Percentiles rank a stretch among this genome's conserved stretches.
phyloP scores from a whole-genome alignment of 768 basidiomycete species.

The Lactarius tabidus region DNA sequence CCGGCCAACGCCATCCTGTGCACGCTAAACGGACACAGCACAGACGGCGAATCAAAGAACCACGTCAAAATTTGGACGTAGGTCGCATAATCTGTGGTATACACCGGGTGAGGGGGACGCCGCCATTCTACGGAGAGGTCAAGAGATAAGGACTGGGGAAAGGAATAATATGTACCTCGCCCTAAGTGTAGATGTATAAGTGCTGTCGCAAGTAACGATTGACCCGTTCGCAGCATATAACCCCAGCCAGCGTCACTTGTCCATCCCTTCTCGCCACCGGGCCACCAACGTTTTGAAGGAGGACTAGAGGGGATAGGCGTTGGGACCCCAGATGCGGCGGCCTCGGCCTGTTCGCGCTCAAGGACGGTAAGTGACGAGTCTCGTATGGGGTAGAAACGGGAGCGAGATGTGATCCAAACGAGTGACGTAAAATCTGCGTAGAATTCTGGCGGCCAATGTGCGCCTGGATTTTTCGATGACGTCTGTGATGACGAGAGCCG shows the following conservation, averaged over 20 bases:
- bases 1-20: slow-evolving; percentile 95
- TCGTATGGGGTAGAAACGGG: slow-evolving; percentile 77
- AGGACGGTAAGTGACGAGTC: slow-evolving; percentile 50
- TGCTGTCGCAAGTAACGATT: slow-evolving; percentile 77
- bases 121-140: slow-evolving; percentile 85
- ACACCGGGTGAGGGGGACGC: slow-evolving; percentile 56
- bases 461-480: slow-evolving; percentile 29
- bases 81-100: slow-evolving; percentile 65
- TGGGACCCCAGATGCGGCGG: slow-evolving; percentile 1
- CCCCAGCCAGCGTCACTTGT: slow-evolving; percentile 87
- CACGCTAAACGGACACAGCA: slow-evolving; percentile 86
- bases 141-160: slow-evolving; percentile 9
- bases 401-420: slow-evolving; percentile 91
- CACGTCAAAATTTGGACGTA: slow-evolving; percentile 91
- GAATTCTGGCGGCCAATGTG: slow-evolving; percentile 71
- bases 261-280: slow-evolving; percentile 70
- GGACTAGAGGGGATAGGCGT: slow-evolving; percentile 34
- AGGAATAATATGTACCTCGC: slow-evolving; percentile 46
- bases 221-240: slow-evolving; percentile 87
- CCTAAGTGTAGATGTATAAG: slow-evolving; percentile 73
- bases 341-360: slow-evolving; percentile 33
- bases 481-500: slow-evolving; percentile 38
- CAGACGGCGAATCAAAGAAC: slow-evolving; percentile 93
- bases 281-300: slow-evolving; percentile 58
- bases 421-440: slow-evolving; percentile 86